Evolutionary conservation across 1,284 basidiomycete species (phyloP).

Genomic region (Papiliotrema fonsecae): DNA sequence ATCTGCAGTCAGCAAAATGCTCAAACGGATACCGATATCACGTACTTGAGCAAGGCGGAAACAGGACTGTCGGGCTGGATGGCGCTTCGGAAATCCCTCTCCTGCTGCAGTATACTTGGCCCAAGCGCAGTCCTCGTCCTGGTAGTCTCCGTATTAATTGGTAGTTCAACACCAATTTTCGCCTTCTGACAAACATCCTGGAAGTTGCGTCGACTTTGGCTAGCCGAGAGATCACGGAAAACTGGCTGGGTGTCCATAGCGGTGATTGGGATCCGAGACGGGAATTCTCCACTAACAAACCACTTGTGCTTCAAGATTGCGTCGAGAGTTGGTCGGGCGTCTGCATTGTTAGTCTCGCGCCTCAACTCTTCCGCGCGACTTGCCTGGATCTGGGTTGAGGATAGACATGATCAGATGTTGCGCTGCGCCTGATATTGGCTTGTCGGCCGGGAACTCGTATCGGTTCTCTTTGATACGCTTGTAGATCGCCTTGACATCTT

Average conservation of each 20-base stretch:
- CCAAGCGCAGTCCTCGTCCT: constrained; percentile 29
- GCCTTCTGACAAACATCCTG: constrained; percentile 41
- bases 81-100: constrained; percentile 92
- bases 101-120: constrained; percentile 67
- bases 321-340: constrained; percentile 71
- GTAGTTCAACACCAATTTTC: constrained; percentile 30
- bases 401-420: constrained; percentile 78
- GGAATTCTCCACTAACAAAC: constrained; percentile 78
- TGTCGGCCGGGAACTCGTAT: constrained; percentile 84
- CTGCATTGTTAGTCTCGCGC: constrained; percentile 23
- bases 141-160: constrained; percentile 23
- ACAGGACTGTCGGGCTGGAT: constrained; percentile 94
- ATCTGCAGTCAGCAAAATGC: constrained; percentile 48
- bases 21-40: not conserved
- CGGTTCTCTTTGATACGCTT: constrained; percentile 91
- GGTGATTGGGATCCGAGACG: constrained; percentile 69
- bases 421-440: constrained; percentile 65
- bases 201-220: constrained; percentile 66
- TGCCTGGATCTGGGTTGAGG: constrained; percentile 70
- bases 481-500: constrained; percentile 93
- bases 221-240: constrained; percentile 62
- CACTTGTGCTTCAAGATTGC: constrained; percentile 82
- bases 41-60: constrained; percentile 67
- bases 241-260: constrained; percentile 71
- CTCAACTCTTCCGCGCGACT: constrained; percentile 5